A percentile compares a stretch with the other conserved stretches of the same genome.
phyloP scores from a whole-genome alignment of 805 yeast genomes.

The Wickerhamiella bombiphila region DNA sequence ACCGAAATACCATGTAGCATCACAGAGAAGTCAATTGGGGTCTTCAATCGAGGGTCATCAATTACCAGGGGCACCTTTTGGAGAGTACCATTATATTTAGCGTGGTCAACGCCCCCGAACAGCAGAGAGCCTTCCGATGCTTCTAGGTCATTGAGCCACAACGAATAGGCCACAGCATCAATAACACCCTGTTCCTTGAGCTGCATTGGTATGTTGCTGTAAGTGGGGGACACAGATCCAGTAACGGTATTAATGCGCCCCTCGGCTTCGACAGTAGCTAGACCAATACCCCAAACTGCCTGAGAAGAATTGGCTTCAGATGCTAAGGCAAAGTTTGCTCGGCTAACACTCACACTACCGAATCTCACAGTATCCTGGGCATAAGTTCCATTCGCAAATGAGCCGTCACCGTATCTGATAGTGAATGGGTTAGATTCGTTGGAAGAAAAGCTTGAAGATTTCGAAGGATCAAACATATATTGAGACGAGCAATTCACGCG shows the following conservation, averaged over 20 bases:
- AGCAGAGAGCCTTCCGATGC: constrained; percentile 26
- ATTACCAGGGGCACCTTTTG: constrained; percentile 22
- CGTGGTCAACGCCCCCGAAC: constrained; percentile 33
- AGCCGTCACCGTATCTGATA: constrained; percentile 31
- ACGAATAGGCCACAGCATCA: constrained; percentile 30
- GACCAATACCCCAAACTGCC: constrained; percentile 43
- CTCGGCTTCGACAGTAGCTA: constrained; percentile 20
- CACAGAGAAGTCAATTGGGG: constrained; percentile 8
- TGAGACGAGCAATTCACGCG: constrained; percentile 11
- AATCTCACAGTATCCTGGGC: constrained; percentile 43
- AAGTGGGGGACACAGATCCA: constrained; percentile 7
- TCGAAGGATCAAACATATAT: constrained; percentile 17
- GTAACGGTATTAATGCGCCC: constrained; percentile 4
- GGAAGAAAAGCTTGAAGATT: constrained; percentile 16
- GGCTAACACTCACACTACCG: constrained; percentile 31
- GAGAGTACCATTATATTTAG: constrained; percentile 29
- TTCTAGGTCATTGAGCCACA: constrained; percentile 27
- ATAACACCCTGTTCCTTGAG: constrained; percentile 29
- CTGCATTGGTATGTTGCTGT: constrained; percentile 22
- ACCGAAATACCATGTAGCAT: constrained; percentile 9
- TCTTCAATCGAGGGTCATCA: constrained; percentile 2
- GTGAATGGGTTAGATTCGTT: constrained; percentile 20
- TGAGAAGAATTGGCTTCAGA: constrained; percentile 42
- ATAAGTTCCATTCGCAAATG: constrained; percentile 35
- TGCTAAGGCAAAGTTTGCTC: constrained; percentile 57